Conservation (phyloP, 1,284 basidiomycete species). For the Fistulina hepatica region DNA sequence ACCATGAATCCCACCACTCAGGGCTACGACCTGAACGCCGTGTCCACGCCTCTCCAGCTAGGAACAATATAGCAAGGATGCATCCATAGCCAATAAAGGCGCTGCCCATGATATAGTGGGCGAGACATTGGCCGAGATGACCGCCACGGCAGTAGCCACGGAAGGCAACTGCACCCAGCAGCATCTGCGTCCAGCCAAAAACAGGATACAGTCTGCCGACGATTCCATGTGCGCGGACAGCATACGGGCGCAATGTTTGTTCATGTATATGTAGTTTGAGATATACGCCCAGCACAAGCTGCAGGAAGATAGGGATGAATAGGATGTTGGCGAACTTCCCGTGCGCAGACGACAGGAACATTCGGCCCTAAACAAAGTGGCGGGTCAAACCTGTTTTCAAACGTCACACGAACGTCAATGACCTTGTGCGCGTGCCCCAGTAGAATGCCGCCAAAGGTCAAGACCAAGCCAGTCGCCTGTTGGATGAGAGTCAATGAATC, state of each 20-base stretch:
- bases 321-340: conserved; percentile 63
- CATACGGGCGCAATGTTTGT: conserved; percentile 60
- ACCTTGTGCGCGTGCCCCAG: conserved; percentile 75
- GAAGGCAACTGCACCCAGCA: conserved; percentile 60
- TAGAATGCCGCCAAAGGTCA: conserved; percentile 63
- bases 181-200: conserved; percentile 79
- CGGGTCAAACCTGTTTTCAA: no score
- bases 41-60: conserved; percentile 80
- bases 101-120: conserved; percentile 89
- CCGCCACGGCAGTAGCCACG: conserved; percentile 62
- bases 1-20: conserved; percentile 84
- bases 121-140: conserved; percentile 70
- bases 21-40: conserved; percentile 62
- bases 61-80: conserved; percentile 74
- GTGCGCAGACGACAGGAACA: conserved; percentile 63
- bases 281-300: conserved; percentile 75
- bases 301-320: conserved; percentile 52
- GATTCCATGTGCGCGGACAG: conserved; percentile 66
- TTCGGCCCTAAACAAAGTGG: no score
- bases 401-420: no score
- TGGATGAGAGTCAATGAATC: conserved; percentile 2
- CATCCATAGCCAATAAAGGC: conserved; percentile 84
- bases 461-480: conserved; percentile 54
- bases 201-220: conserved; percentile 83
- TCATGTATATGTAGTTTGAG: conserved; percentile 91